Percentiles rank a stretch among this genome's conserved stretches.
phyloP scores from a whole-genome alignment of 2,329 filamentous ascomycete genomes.

The Hypoxylon sp. region DNA sequence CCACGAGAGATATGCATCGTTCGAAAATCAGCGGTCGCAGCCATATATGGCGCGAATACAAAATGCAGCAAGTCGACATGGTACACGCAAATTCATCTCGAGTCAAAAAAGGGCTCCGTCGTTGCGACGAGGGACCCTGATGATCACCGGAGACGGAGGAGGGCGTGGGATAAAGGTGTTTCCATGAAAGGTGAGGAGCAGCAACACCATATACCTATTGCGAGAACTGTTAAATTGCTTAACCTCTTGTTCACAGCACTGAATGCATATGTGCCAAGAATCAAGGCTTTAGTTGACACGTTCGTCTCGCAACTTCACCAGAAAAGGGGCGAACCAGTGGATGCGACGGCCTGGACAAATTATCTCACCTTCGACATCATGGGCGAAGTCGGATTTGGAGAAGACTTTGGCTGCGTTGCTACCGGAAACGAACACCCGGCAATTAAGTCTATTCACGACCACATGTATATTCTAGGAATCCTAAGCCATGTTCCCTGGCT shows the following conservation, averaged over 20 bases:
- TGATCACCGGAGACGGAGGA: constrained; percentile 45
- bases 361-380: constrained; percentile 52
- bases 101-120: constrained; percentile 55
- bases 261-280: constrained; percentile 45
- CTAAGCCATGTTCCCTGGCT: constrained; percentile 57
- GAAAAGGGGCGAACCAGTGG: constrained; percentile 28
- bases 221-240: background rate
- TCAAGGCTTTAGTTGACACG: constrained; percentile 40
- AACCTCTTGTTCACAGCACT: constrained; percentile 39
- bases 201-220: background rate
- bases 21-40: constrained; percentile 45
- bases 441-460: constrained; percentile 55
- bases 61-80: constrained; percentile 59
- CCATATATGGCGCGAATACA: constrained; percentile 56
- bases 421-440: constrained; percentile 50
- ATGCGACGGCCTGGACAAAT: constrained; percentile 45
- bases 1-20: constrained; percentile 55
- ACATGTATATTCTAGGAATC: constrained; percentile 55
- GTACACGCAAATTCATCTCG: constrained; percentile 55
- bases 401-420: constrained; percentile 48
- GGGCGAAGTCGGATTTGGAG: constrained; percentile 47
- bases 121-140: constrained; percentile 56
- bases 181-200: constrained; percentile 44
- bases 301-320: constrained; percentile 40
- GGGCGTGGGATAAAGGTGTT: constrained; percentile 49